These are phyloP conservation scores for Iris pallida DNA, from an alignment of 116 monocot genomes.

Conservation along the genomic window DNA sequence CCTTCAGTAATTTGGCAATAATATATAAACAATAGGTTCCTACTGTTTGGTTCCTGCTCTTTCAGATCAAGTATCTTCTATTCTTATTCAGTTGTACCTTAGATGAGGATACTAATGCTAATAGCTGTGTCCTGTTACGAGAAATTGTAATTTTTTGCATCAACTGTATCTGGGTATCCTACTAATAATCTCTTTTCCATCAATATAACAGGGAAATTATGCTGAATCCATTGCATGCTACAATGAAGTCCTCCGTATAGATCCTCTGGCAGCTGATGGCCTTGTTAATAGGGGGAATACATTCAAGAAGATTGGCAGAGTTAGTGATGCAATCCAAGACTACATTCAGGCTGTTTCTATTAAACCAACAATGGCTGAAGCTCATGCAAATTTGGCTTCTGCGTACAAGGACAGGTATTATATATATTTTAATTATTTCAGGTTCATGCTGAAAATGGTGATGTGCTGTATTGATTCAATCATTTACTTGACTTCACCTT, in stretches of 20 bases:
- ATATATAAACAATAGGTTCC: conserved; percentile 97
- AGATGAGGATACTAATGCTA: too few species aligned
- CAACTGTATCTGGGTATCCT: conserved; percentile 35
- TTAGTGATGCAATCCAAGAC: conserved; percentile 96
- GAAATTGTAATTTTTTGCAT: conserved; percentile 65
- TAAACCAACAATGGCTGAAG: conserved; percentile 93
- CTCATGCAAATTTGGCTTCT: conserved; percentile 98
- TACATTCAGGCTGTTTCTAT: conserved; percentile 79
- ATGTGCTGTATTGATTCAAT: neutral
- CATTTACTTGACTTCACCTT: neutral
- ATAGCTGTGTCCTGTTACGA: too few species aligned
- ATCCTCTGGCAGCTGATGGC: conserved; percentile 87
- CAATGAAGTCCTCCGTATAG: conserved; percentile 92
- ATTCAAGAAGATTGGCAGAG: conserved; percentile 91
- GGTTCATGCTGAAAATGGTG: neutral
- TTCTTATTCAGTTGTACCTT: conserved; percentile 14
- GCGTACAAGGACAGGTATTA: conserved; percentile 97
- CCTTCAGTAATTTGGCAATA: conserved; percentile 85
- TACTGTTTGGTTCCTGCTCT: neutral
- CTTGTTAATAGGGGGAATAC: conserved; percentile 92
- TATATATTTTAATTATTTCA: conserved; percentile 24
- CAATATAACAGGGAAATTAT: conserved; percentile 70
- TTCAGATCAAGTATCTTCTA: conserved; percentile 29
- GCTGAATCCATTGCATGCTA: conserved; percentile 90
- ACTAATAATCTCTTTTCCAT: neutral